phyloP scores from a whole-genome alignment of 306 rosid species.

The Quercus alba region DNA sequence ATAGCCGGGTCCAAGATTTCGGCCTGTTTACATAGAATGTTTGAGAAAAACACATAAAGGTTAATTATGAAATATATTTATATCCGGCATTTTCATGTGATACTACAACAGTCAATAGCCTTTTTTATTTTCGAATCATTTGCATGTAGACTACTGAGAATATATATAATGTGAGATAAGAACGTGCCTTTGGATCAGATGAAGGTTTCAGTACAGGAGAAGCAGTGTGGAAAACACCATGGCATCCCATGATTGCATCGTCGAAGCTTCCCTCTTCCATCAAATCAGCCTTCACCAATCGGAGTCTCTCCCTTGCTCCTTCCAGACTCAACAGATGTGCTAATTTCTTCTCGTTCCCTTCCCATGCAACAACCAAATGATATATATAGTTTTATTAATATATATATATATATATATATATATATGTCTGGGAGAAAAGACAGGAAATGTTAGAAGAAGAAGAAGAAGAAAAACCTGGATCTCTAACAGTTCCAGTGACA shows the following conservation, averaged over 20 bases:
- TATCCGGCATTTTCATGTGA: too few relatives aligned
- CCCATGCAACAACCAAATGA: background rate
- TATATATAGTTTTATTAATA: background rate
- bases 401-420: too few relatives aligned
- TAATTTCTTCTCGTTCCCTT: constrained; percentile 60
- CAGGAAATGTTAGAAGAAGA: too few relatives aligned
- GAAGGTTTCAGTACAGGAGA: constrained; percentile 69
- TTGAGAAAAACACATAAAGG: background rate
- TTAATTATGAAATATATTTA: too few relatives aligned
- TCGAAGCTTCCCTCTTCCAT: constrained; percentile 79
- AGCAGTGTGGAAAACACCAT: constrained; percentile 87
- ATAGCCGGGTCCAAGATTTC: constrained; percentile 71
- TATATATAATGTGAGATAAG: background rate
- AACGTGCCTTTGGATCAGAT: constrained; percentile 66
- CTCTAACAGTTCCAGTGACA: constrained; percentile 75
- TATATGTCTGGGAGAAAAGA: too few relatives aligned
- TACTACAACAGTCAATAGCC: too few relatives aligned
- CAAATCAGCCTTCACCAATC: constrained; percentile 66
- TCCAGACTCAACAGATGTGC: constrained; percentile 74
- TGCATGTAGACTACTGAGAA: too few relatives aligned
- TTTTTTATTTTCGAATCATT: too few relatives aligned
- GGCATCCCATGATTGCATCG: constrained; percentile 69
- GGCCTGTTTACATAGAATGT: constrained; percentile 24
- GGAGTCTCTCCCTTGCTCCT: constrained; percentile 78
- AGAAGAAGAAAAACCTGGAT: constrained; percentile 48